Evolutionary conservation across 352 stramenopile genomes (phyloP).

Genomic region (Thraustochytrium sp.): DNA sequence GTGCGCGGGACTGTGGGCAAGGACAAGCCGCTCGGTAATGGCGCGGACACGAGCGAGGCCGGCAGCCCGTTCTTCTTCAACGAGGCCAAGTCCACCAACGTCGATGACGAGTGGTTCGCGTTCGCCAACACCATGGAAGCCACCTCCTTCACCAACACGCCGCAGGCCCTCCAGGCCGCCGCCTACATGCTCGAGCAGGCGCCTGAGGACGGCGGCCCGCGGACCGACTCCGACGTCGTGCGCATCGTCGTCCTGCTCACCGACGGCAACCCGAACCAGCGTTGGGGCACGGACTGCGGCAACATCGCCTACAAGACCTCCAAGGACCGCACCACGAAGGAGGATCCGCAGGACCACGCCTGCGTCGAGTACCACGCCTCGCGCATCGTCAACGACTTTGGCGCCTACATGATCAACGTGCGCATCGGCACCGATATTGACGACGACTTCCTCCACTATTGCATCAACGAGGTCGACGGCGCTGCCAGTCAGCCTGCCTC

Average conservation of each 20-base stretch:
- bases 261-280: background rate
- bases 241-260: background rate
- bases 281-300: background rate
- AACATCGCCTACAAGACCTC: background rate
- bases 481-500: background rate
- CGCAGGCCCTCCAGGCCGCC: background rate
- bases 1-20: background rate
- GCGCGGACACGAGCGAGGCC: background rate
- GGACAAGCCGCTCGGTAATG: background rate
- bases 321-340: background rate
- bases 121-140: background rate
- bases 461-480: background rate
- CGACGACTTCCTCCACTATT: background rate
- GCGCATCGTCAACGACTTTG: background rate
- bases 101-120: background rate
- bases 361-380: background rate
- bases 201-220: background rate
- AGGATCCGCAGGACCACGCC: background rate
- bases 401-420: background rate
- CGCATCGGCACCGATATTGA: background rate
- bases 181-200: background rate
- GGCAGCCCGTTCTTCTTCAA: background rate
- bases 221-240: background rate
- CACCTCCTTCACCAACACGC: background rate
- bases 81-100: background rate